Percentiles rank a stretch among this genome's conserved stretches.
Conservation (phyloP, 441 rosid species). For the Gossypium davidsonii region DNA sequence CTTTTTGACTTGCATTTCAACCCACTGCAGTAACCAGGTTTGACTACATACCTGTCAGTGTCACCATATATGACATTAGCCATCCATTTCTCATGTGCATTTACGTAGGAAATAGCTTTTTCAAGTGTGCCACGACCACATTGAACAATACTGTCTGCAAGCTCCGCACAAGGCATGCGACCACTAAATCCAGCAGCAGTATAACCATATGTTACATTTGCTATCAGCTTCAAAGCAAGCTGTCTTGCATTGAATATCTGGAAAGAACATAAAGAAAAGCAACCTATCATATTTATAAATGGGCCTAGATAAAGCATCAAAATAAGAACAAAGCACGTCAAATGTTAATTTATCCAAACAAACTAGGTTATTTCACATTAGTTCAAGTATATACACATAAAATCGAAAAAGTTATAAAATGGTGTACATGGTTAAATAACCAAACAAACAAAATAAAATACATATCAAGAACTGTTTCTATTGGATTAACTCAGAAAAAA, state of each 20-base stretch:
- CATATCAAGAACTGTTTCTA: not conserved
- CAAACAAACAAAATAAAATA: not conserved
- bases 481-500: not conserved
- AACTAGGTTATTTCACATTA: not conserved
- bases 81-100: conserved; percentile 68
- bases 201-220: conserved; percentile 97
- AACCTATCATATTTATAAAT: conserved; percentile 8
- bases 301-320: not conserved
- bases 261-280: conserved; percentile 23
- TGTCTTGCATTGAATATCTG: conserved; percentile 97
- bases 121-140: conserved; percentile 95
- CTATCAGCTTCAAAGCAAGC: conserved; percentile 96
- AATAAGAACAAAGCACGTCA: not conserved
- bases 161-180: conserved; percentile 99
- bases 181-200: conserved; percentile 99
- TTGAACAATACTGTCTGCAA: conserved; percentile 97
- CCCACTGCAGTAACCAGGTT: not conserved
- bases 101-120: conserved; percentile 74
- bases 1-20: not conserved
- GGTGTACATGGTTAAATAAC: not conserved
- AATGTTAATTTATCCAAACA: not conserved
- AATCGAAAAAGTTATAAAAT: not conserved
- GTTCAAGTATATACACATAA: not conserved
- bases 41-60: conserved; percentile 70
- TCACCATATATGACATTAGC: conserved; percentile 90